These are phyloP conservation scores for Aspergillus heteromorphus DNA, from an alignment of 495 filamentous ascomycete species.

Conservation along the genomic window DNA sequence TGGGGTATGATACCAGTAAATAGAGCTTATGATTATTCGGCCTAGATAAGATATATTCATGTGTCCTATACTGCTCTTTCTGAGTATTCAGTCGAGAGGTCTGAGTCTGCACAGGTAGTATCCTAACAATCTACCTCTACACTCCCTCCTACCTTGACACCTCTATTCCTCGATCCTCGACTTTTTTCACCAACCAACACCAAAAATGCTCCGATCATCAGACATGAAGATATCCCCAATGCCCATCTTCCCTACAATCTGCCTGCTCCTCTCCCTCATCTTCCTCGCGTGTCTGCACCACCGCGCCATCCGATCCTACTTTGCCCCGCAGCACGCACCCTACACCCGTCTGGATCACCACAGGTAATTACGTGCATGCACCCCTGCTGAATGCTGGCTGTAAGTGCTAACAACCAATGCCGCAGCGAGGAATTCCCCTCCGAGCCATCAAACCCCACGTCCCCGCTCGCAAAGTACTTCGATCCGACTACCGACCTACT, in stretches of 20 bases:
- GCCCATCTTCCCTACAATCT: constrained; percentile 12
- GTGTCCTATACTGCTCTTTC: too few relatives aligned
- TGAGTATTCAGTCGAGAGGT: too few relatives aligned
- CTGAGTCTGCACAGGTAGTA: too few relatives aligned
- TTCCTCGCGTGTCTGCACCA: constrained; percentile 12
- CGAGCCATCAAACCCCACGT: neutral
- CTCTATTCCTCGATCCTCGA: constrained; percentile 18
- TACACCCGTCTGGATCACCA: too few relatives aligned
- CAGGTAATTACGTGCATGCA: too few relatives aligned
- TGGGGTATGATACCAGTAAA: too few relatives aligned
- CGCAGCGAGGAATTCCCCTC: neutral
- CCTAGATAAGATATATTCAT: too few relatives aligned
- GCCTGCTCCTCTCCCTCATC: constrained; percentile 15
- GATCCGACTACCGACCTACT: constrained; percentile 9
- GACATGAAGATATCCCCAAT: too few relatives aligned
- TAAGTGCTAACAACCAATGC: neutral
- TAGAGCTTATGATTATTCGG: too few relatives aligned
- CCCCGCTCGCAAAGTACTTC: constrained; percentile 13
- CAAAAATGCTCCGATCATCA: constrained; percentile 4
- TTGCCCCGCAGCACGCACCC: neutral
- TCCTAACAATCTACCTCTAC: neutral
- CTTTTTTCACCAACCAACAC: neutral
- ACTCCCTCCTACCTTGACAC: neutral
- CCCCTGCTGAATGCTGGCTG: too few relatives aligned
- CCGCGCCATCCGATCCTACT: neutral